These are phyloP conservation scores for Monilinia vaccinii-corymbosi DNA, from an alignment of 2,329 filamentous ascomycete species.

Conservation along the genomic window DNA sequence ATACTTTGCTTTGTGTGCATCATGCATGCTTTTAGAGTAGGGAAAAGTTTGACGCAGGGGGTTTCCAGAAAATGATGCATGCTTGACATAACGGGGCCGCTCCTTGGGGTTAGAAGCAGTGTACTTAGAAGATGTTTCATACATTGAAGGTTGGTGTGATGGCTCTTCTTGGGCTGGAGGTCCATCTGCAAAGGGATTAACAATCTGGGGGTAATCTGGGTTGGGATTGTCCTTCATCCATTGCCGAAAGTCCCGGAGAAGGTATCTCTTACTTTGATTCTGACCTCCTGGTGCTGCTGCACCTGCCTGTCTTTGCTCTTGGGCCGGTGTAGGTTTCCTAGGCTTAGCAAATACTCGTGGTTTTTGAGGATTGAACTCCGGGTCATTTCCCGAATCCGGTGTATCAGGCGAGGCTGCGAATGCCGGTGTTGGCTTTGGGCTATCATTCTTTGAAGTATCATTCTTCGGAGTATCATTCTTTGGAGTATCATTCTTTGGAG, in stretches of 20 bases:
- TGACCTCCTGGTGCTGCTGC: background rate
- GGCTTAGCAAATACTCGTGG: constrained; percentile 11
- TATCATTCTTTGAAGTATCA: background rate
- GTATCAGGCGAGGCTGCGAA: constrained; percentile 7
- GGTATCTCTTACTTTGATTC: constrained; percentile 20
- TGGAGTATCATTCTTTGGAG: background rate
- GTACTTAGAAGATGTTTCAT: constrained; percentile 17
- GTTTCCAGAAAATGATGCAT: constrained; percentile 4
- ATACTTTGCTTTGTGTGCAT: constrained; percentile 13
- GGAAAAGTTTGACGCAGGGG: background rate
- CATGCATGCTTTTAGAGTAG: constrained; percentile 1
- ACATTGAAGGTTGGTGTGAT: constrained; percentile 24
- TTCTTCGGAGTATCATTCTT: constrained; percentile 7
- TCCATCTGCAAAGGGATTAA: constrained; percentile 20
- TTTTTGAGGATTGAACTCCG: constrained; percentile 3
- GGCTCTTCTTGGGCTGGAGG: constrained; percentile 12
- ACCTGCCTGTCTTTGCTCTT: constrained; percentile 7
- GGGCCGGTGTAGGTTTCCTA: constrained; percentile 1
- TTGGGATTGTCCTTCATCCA: constrained; percentile 17
- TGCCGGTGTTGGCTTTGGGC: constrained; percentile 7
- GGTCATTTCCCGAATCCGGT: constrained; percentile 11
- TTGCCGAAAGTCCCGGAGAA: constrained; percentile 11
- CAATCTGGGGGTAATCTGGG: constrained; percentile 14
- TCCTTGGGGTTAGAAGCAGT: background rate
- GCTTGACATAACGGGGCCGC: background rate